Percentiles rank a stretch among this genome's conserved stretches.
Evolutionary conservation across 2,329 filamentous ascomycete genomes (phyloP).

Genomic region (Diplodia seriata): DNA sequence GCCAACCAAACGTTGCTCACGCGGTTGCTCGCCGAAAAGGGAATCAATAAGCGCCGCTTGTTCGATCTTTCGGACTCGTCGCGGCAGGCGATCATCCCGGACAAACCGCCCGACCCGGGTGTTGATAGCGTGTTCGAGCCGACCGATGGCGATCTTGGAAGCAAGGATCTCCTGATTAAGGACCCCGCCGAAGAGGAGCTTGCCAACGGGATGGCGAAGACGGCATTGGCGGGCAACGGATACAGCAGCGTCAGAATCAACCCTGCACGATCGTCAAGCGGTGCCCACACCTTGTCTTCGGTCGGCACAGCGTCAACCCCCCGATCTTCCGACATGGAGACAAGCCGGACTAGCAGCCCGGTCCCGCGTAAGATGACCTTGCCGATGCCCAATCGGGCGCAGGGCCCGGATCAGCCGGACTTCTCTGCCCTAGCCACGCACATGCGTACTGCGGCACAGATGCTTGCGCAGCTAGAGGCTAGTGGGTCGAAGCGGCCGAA

Average conservation of each 20-base stretch:
- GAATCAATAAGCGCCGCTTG: conserved; percentile 59
- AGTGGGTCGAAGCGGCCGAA: conserved; percentile 81
- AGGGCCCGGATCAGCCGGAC: conserved; percentile 73
- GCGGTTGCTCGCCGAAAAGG: conserved; percentile 71
- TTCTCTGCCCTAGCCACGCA: conserved; percentile 84
- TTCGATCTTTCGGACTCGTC: conserved; percentile 69
- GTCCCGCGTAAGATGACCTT: conserved; percentile 67
- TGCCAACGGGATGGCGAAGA: conserved; percentile 23
- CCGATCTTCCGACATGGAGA: conserved; percentile 71
- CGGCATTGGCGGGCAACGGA: conserved; percentile 10
- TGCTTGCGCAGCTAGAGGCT: conserved; percentile 82
- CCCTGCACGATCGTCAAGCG: conserved; percentile 62
- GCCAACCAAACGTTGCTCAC: conserved; percentile 73
- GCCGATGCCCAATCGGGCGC: conserved; percentile 59
- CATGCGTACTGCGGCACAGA: conserved; percentile 86
- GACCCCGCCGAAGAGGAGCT: conserved; percentile 58
- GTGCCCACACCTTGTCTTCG: conserved; percentile 66
- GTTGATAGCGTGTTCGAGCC: conserved; percentile 84
- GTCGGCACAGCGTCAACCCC: conserved; percentile 69
- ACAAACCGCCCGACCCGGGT: conserved; percentile 54
- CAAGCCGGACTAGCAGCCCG: conserved; percentile 73
- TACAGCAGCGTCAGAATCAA: conserved; percentile 14
- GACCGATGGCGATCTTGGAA: conserved; percentile 77
- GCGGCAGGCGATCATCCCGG: conserved; percentile 48
- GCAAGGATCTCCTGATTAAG: conserved; percentile 71